Evolutionary conservation across 371 early-diverging fungal genomes (phyloP), one percentile per base, ranked within the genome.

Genomic region (Saksenaea vasiformis): DNA sequence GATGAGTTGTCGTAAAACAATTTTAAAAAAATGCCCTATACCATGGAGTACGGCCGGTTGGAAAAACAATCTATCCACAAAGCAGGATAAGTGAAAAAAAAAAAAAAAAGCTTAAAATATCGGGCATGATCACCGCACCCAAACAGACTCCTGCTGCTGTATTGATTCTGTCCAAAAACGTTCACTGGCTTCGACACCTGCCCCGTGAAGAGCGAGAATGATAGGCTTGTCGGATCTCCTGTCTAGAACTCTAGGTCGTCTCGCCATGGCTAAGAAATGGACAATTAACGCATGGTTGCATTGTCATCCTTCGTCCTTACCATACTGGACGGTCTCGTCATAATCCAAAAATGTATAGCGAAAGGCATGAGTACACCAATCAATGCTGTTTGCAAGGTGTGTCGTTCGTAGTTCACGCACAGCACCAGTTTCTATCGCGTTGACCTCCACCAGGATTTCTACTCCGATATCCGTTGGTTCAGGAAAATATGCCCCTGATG

Each of bases 31-130:
- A 13, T 2, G 56, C 34, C 17, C 37, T 19, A 28, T 79, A 87
- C 87, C 91, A 91, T 37, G 89, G 73, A 7, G 90, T 86, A 60
- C 90, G 72, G n/a, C 90, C 91, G 0, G 88, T 87, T 15, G 90
- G 91, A n/a, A 77, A 74, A 2, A 85, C 62, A 26, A 83, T 64
- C 83, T 83, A 61, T 24, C 22, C 2, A 2, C 43, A 67, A 19
- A 17, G 15, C 14, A 7, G 28, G 13, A 7, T 17, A 24, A 14
- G 28, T 17, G 9, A 35, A 28, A 26, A 31, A 34, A 34, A n/a
- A n/a, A n/a, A n/a, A n/a, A n/a, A n/a, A n/a, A n/a, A n/a, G n/a
- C n/a, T n/a, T 14, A 36, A 0, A 19, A 43, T 31, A 17, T 22
- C 5, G 13, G 43, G 11, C 14, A 1, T 19, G 51, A 19, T 1